Conservation (phyloP, 192 early-diverging fungal species). For the Chytriomyces sp. region DNA sequence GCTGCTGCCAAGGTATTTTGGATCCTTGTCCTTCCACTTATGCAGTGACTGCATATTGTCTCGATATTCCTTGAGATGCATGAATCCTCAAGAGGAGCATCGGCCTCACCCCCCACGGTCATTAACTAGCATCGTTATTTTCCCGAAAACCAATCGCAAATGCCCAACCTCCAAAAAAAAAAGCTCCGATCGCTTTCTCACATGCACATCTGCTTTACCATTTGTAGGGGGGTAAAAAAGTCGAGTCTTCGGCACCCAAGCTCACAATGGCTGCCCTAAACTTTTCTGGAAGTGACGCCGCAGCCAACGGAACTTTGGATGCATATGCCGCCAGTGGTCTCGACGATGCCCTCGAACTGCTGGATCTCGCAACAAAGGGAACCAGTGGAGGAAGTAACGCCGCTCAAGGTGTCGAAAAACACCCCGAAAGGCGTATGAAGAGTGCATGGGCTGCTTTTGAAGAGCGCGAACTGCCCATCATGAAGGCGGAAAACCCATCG, state of each 20-base stretch:
- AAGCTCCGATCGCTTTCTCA: neutral
- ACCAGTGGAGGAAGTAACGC: conserved; percentile 19
- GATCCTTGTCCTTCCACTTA: neutral
- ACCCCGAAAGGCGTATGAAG: conserved; percentile 83
- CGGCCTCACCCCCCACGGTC: too few relatives aligned
- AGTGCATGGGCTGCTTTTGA: conserved; percentile 56
- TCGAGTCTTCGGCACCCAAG: too few relatives aligned
- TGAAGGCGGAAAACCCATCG: conserved; percentile 81
- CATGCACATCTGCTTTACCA: too few relatives aligned
- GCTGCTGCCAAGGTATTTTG: neutral
- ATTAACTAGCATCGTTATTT: too few relatives aligned
- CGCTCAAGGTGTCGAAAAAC: conserved; percentile 68
- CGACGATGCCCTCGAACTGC: conserved; percentile 83
- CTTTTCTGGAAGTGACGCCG: conserved; percentile 15
- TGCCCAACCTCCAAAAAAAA: neutral
- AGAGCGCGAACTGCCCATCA: conserved; percentile 71
- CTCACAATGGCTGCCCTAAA: neutral
- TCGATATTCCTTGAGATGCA: too few relatives aligned
- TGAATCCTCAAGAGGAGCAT: too few relatives aligned
- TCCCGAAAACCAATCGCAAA: neutral
- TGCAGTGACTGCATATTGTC: neutral
- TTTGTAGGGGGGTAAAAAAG: too few relatives aligned
- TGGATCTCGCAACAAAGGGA: conserved; percentile 53
- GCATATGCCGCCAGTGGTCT: conserved; percentile 80
- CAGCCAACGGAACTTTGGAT: conserved; percentile 50